Conservation (phyloP, 2,329 filamentous ascomycete species). For the Clonostachys chloroleuca region DNA sequence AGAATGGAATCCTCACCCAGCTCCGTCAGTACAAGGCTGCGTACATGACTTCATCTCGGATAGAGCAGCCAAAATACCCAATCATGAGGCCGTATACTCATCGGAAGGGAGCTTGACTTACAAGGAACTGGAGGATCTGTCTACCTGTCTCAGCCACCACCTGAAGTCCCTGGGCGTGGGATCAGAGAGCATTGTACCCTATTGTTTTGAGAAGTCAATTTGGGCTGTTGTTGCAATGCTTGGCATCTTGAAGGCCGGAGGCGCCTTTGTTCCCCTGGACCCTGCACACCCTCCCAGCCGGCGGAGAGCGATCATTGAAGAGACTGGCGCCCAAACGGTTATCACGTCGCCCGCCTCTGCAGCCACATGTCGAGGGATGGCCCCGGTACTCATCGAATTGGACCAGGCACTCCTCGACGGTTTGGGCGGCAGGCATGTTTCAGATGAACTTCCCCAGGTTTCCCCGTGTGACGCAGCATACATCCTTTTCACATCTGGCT, state of each 20-base stretch:
- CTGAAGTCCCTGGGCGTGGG: slow-evolving; percentile 11
- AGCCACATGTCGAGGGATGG: not conserved
- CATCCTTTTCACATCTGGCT: not conserved
- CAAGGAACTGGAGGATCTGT: slow-evolving; percentile 1
- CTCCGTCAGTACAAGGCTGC: not conserved
- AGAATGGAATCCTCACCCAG: slow-evolving; percentile 23
- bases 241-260: slow-evolving; percentile 18
- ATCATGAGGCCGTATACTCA: slow-evolving; percentile 5
- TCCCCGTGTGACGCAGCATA: not conserved
- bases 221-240: slow-evolving; percentile 17
- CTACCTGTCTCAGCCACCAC: not conserved
- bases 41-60: slow-evolving; percentile 1
- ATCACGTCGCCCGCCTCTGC: slow-evolving; percentile 1
- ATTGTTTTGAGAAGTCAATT: slow-evolving; percentile 18
- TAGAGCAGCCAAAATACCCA: not conserved
- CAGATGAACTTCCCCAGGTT: slow-evolving; percentile 1
- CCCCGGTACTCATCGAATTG: not conserved
- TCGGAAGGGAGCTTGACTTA: slow-evolving; percentile 1
- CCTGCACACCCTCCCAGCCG: slow-evolving; percentile 5
- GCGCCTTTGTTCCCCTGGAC: slow-evolving; percentile 20
- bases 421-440: no score
- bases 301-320: slow-evolving; percentile 1
- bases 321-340: slow-evolving; percentile 4
- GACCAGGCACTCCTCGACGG: no score
- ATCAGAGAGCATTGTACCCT: slow-evolving; percentile 8